Evolutionary conservation across 139 green algal genomes (phyloP).

Genomic region (Micractinium conductrix): DNA sequence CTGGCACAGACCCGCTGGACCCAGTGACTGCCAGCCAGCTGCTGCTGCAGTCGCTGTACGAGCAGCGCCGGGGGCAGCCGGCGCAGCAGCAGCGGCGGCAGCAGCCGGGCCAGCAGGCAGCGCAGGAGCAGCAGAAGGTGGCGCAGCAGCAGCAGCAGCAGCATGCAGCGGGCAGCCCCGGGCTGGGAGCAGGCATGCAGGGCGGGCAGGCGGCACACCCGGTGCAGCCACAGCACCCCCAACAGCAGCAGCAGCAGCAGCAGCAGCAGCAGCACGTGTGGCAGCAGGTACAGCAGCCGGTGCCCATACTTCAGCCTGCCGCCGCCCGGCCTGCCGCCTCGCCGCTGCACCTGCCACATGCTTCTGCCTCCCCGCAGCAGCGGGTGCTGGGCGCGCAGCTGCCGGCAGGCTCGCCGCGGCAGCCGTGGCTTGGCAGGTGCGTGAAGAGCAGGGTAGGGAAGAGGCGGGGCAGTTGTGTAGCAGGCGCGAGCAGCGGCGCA

Average conservation of each 20-base stretch:
- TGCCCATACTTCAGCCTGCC: neutral
- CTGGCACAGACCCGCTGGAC: neutral
- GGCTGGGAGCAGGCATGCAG: too few species aligned
- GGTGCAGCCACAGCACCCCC: neutral
- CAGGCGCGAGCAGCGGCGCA: neutral
- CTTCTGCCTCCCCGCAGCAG: neutral
- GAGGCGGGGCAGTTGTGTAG: too few species aligned
- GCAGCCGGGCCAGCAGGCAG: neutral
- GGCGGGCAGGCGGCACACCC: too few species aligned
- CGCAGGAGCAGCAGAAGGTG: neutral
- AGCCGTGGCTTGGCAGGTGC: slow-evolving; percentile 10
- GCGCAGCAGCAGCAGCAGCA: neutral
- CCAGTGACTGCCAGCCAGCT: slow-evolving; percentile 38
- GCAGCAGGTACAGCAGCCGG: neutral
- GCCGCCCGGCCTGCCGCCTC: neutral
- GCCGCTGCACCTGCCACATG: neutral
- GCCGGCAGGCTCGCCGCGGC: neutral
- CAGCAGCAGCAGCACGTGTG: neutral
- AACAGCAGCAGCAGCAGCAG: neutral
- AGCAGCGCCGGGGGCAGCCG: neutral
- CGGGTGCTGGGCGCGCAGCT: neutral
- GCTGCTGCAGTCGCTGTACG: slow-evolving; percentile 33
- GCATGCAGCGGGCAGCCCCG: neutral
- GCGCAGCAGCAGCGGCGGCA: neutral
- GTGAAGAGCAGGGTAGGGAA: too few species aligned